phyloP scores from a whole-genome alignment of 1,284 basidiomycete genomes.

The Hemileia vastatrix region DNA sequence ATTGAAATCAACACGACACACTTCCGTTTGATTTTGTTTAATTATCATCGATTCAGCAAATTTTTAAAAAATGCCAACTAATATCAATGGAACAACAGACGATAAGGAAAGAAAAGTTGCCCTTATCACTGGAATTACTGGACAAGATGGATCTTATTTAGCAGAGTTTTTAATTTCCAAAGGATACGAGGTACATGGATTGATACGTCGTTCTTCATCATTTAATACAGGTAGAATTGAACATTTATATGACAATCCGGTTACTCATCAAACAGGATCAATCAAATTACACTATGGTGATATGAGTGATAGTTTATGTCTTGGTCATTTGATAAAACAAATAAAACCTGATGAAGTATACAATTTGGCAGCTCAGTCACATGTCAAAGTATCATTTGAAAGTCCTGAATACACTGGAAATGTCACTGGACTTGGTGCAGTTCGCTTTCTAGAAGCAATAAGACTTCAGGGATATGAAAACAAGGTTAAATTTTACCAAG shows the following conservation, averaged over 20 bases:
- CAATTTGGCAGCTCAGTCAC: constrained; percentile 85
- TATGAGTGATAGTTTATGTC: constrained; percentile 76
- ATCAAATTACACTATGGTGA: constrained; percentile 80
- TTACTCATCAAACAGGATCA: constrained; percentile 50
- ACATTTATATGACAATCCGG: constrained; percentile 74
- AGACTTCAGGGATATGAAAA: constrained; percentile 78
- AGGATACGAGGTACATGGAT: constrained; percentile 74
- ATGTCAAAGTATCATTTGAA: constrained; percentile 93
- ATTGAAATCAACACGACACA: too few relatives aligned
- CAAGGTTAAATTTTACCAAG: constrained; percentile 75
- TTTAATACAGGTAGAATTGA: constrained; percentile 85
- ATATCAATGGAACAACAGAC: too few relatives aligned
- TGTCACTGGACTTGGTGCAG: constrained; percentile 78
- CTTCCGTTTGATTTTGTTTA: too few relatives aligned
- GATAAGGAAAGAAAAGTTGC: constrained; percentile 78
- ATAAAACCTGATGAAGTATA: constrained; percentile 82
- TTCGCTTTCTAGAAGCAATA: constrained; percentile 81
- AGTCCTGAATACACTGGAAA: constrained; percentile 93
- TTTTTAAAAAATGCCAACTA: too few relatives aligned
- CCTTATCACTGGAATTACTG: constrained; percentile 77
- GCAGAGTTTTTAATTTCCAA: constrained; percentile 72
- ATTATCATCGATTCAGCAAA: too few relatives aligned
- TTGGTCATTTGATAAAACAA: constrained; percentile 81
- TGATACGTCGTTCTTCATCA: constrained; percentile 76
- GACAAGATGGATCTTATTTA: constrained; percentile 86